These are phyloP conservation scores for Elymus sibiricus DNA, from an alignment of 176 grass and related monocot genomes.

Conservation along the genomic window DNA sequence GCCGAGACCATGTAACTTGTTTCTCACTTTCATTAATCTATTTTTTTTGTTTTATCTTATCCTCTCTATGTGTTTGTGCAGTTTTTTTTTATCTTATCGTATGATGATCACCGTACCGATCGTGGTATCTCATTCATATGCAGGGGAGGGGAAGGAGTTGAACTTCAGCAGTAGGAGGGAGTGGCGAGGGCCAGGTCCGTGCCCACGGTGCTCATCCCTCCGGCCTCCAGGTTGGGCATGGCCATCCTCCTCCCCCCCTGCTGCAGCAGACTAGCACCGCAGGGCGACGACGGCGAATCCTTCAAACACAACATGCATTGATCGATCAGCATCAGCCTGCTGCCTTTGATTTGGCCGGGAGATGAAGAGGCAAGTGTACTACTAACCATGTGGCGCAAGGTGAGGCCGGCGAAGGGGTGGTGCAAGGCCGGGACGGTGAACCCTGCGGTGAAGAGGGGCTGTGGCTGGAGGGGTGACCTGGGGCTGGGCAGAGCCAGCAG, in stretches of 20 bases:
- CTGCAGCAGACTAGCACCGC: constrained; percentile 3
- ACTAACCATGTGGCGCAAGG: constrained; percentile 30
- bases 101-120: background rate
- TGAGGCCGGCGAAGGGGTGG: constrained; percentile 29
- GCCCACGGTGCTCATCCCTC: constrained; percentile 30
- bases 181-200: constrained; percentile 67
- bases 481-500: constrained; percentile 55
- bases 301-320: background rate
- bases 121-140: background rate
- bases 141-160: background rate
- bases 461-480: constrained; percentile 44
- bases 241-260: constrained; percentile 33
- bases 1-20: background rate
- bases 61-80: background rate
- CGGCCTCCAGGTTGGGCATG: constrained; percentile 20
- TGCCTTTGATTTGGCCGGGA: background rate
- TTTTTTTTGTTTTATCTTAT: background rate
- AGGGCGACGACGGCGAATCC: constrained; percentile 11
- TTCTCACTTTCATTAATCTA: background rate
- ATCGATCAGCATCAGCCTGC: constrained; percentile 8
- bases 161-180: constrained; percentile 41
- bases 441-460: constrained; percentile 13
- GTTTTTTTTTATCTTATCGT: background rate
- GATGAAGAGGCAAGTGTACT: background rate
- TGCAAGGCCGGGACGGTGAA: background rate